phyloP scores from a whole-genome alignment of 495 filamentous ascomycete genomes.

The Penicillium atrosanguineum region DNA sequence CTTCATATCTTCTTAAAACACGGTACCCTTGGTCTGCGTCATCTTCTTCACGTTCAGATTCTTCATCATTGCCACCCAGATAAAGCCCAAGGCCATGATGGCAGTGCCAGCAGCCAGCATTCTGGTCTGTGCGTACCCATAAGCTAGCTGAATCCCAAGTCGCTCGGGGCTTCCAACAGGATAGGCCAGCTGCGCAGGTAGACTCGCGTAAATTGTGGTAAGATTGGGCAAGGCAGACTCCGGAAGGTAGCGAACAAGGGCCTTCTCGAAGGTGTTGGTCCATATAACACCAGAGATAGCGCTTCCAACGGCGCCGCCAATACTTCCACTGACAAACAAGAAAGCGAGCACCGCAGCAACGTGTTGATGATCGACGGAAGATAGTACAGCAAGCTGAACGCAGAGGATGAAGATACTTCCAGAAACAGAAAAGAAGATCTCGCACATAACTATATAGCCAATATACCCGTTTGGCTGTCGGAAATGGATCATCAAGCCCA shows the following conservation, averaged over 20 bases:
- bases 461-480: conserved; percentile 55
- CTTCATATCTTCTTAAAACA: conserved; percentile 15
- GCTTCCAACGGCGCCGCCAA: conserved; percentile 65
- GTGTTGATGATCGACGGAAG: conserved; percentile 61
- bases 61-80: conserved; percentile 30
- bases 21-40: conserved; percentile 16
- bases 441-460: conserved; percentile 68
- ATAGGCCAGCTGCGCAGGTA: conserved; percentile 52
- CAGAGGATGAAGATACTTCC: conserved; percentile 58
- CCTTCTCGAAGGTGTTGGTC: conserved; percentile 55
- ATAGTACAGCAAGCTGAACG: conserved; percentile 67
- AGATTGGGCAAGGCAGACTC: conserved; percentile 31
- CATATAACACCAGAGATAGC: conserved; percentile 66
- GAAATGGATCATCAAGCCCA: conserved; percentile 65
- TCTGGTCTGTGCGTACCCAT: conserved; percentile 49
- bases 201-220: conserved; percentile 47
- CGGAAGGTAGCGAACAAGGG: conserved; percentile 57
- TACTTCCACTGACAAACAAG: conserved; percentile 54
- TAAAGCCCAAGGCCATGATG: conserved; percentile 33
- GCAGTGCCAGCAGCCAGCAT: conserved; percentile 24
- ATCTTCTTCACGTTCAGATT: conserved; percentile 20
- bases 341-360: conserved; percentile 66
- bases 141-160: conserved; percentile 50
- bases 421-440: conserved; percentile 68
- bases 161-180: conserved; percentile 37